Conservation (phyloP, 2,329 filamentous ascomycete species). For the Colletotrichum spaethianum region DNA sequence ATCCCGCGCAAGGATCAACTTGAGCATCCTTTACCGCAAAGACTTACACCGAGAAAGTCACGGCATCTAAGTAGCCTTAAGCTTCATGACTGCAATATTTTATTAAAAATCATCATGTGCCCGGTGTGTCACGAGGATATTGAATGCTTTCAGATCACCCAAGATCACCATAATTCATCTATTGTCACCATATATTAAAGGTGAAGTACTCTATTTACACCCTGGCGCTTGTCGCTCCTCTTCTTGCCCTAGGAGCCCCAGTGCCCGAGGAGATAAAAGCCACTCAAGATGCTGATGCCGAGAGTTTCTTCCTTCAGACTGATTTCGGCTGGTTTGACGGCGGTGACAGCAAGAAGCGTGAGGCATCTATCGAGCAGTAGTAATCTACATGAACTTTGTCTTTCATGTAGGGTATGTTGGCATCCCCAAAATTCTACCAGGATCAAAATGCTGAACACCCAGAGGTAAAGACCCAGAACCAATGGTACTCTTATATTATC, state of each 20-base stretch:
- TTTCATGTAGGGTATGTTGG: neutral
- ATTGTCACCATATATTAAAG: neutral
- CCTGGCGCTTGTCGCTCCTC: neutral
- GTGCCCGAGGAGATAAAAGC: neutral
- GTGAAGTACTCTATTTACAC: neutral
- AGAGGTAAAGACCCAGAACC: neutral
- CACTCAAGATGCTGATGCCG: neutral
- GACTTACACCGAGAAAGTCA: neutral
- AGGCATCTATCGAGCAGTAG: neutral
- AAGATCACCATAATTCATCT: neutral
- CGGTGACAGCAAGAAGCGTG: slow-evolving; percentile 2
- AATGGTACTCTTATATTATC: neutral
- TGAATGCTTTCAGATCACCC: neutral
- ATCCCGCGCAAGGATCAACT: neutral
- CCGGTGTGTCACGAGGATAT: neutral
- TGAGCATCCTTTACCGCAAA: neutral
- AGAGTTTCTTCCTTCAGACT: neutral
- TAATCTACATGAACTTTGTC: neutral
- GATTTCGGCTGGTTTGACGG: neutral
- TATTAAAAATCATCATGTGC: neutral
- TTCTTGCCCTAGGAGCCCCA: neutral
- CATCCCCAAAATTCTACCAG: neutral
- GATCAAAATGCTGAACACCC: neutral
- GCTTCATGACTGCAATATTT: neutral
- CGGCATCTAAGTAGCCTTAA: neutral